Evolutionary conservation across 2,329 filamentous ascomycete genomes (phyloP).

Genomic region (Fusarium staphyleae): DNA sequence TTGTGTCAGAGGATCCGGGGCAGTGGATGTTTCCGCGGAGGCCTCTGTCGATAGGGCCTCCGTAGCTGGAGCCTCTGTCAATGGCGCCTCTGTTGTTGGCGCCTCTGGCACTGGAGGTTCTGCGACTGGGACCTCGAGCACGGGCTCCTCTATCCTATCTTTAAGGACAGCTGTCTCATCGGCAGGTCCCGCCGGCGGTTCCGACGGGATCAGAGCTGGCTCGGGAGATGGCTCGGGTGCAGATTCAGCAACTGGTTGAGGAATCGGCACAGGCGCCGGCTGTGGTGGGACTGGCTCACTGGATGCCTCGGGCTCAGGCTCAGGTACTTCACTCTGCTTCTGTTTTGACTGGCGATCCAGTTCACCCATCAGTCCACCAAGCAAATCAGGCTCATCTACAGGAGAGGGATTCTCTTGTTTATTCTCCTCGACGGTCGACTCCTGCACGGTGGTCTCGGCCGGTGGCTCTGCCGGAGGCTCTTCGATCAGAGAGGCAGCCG

Average conservation of each 20-base stretch:
- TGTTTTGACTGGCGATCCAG: conserved; percentile 50
- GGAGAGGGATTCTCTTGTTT: conserved; percentile 39
- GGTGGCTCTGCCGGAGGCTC: conserved; percentile 23
- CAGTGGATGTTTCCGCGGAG: background rate
- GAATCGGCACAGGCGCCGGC: too few species aligned
- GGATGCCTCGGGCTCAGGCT: background rate
- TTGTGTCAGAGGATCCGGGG: conserved; percentile 9
- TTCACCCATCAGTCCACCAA: conserved; percentile 55
- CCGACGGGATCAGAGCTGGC: conserved; percentile 15
- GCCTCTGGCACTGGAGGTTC: background rate
- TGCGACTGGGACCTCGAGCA: background rate
- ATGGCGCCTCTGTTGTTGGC: too few species aligned
- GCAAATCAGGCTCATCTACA: conserved; percentile 52
- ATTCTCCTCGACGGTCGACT: conserved; percentile 21
- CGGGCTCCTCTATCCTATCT: conserved; percentile 16
- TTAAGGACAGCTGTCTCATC: conserved; percentile 11
- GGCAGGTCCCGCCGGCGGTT: conserved; percentile 5
- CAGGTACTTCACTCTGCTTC: conserved; percentile 3
- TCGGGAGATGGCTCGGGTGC: conserved; percentile 8
- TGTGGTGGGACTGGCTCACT: too few species aligned
- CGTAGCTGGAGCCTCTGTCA: background rate
- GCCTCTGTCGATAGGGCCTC: background rate
- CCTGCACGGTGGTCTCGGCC: conserved; percentile 27
- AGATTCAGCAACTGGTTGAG: background rate
- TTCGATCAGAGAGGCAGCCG: conserved; percentile 34